phyloP scores from a whole-genome alignment of 2,329 filamentous ascomycete genomes.

The Colletotrichum magnum region DNA sequence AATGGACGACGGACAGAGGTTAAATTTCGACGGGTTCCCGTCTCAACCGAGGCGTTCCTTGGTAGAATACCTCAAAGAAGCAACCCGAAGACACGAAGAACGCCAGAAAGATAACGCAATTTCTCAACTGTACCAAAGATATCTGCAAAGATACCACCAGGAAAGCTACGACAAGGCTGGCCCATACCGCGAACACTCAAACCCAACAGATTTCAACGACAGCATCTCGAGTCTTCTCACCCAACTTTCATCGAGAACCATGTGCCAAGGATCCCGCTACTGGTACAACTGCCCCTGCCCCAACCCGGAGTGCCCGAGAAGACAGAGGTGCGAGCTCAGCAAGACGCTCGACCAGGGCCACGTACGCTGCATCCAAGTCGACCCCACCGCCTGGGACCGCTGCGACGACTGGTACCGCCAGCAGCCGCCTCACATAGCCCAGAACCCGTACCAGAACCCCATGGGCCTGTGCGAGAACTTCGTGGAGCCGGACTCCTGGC shows the following conservation, averaged over 20 bases:
- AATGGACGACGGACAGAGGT: no score
- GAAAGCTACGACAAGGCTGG: no score
- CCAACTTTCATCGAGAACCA: background rate
- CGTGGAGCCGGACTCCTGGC: background rate
- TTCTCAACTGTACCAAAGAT: no score
- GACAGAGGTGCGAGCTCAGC: background rate
- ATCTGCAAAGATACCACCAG: no score
- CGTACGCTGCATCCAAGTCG: background rate
- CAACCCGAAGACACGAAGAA: no score
- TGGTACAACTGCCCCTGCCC: slow-evolving; percentile 9
- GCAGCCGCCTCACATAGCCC: background rate
- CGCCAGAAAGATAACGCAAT: no score
- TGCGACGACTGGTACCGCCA: slow-evolving; percentile 13
- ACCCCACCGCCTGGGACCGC: background rate
- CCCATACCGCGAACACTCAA: no score
- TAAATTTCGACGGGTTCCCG: no score
- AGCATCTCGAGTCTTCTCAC: no score
- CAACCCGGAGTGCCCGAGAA: background rate
- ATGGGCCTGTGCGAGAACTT: slow-evolving; percentile 16
- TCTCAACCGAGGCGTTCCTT: no score
- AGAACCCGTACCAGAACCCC: background rate
- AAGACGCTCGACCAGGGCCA: slow-evolving; percentile 5
- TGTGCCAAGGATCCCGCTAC: background rate
- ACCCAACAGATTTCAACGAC: background rate
- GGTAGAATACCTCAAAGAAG: no score